phyloP scores from a whole-genome alignment of 2,329 filamentous ascomycete species.

The Cadophora sp. region DNA sequence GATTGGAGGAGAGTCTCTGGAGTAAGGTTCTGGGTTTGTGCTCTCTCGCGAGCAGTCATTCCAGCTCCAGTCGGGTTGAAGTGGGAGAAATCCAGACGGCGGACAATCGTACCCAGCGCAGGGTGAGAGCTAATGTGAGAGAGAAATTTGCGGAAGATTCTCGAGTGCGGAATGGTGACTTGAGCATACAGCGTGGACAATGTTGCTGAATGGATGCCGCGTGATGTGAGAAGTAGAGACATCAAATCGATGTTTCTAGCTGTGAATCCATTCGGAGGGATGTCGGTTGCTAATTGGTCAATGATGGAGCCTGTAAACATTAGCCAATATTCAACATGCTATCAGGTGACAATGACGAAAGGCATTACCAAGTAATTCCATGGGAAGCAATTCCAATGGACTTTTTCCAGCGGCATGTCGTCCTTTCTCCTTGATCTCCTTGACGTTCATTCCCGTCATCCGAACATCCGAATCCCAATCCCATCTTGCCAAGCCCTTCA shows the following conservation, averaged over 20 bases:
- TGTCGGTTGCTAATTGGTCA: conserved; percentile 74
- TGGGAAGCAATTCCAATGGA: conserved; percentile 56
- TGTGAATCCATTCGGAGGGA: conserved; percentile 76
- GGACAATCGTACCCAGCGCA: conserved; percentile 75
- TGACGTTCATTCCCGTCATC: neutral
- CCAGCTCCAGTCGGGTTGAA: conserved; percentile 83
- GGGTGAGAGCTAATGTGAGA: conserved; percentile 71
- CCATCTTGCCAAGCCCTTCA: conserved; percentile 62
- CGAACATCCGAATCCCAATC: conserved; percentile 39
- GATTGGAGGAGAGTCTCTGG: conserved; percentile 75
- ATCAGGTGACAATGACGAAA: conserved; percentile 7
- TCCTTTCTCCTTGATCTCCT: conserved; percentile 36
- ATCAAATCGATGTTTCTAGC: conserved; percentile 81
- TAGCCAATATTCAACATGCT: conserved; percentile 24
- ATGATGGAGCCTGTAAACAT: conserved; percentile 69
- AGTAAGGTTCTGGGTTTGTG: conserved; percentile 78
- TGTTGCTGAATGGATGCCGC: conserved; percentile 74
- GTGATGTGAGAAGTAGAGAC: conserved; percentile 78
- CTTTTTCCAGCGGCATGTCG: conserved; percentile 49
- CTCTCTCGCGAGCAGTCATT: conserved; percentile 75
- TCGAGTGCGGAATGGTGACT: conserved; percentile 83
- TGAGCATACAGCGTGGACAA: conserved; percentile 78
- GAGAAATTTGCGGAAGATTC: conserved; percentile 83
- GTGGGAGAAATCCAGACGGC: conserved; percentile 83
- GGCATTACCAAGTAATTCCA: conserved; percentile 69